A percentile compares a stretch with the other conserved stretches of the same genome.
Conservation (phyloP, 345 rosid genomes). For the Eucalyptus sp. region DNA sequence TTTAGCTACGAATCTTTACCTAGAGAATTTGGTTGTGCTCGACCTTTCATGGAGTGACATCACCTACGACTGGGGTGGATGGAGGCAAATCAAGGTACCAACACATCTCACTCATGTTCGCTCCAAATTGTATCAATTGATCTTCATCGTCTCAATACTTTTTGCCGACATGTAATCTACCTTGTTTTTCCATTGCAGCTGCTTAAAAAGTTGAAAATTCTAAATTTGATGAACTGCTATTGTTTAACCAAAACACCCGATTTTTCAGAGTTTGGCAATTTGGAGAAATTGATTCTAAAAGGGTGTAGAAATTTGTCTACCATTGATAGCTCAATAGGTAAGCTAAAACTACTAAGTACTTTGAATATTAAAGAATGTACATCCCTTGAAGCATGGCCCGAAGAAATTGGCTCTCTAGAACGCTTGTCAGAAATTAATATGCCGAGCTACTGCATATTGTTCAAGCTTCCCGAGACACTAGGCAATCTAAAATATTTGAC, state of each 20-base stretch:
- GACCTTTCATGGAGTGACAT: fast-evolving
- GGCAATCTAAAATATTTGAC: neutral
- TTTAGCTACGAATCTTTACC: neutral
- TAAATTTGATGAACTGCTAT: fast-evolving
- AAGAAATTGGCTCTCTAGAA: too few relatives aligned
- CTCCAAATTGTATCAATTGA: fast-evolving
- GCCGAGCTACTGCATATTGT: fast-evolving
- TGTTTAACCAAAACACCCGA: neutral
- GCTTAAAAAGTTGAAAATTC: neutral
- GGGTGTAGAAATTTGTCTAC: fast-evolving
- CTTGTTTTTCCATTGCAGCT: neutral
- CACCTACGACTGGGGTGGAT: neutral
- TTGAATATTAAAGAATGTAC: fast-evolving
- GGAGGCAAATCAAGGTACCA: neutral
- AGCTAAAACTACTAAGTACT: neutral
- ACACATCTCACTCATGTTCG: fast-evolving
- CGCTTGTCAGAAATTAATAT: neutral
- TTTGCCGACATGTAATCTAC: fast-evolving
- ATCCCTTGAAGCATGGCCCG: neutral
- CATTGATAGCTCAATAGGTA: neutral
- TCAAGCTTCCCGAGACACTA: too few relatives aligned
- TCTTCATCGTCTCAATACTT: neutral
- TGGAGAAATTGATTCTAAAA: neutral
- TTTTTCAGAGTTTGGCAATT: neutral
- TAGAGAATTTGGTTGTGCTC: neutral